phyloP scores from a whole-genome alignment of 441 rosid genomes.

The Erodium trifolium region DNA sequence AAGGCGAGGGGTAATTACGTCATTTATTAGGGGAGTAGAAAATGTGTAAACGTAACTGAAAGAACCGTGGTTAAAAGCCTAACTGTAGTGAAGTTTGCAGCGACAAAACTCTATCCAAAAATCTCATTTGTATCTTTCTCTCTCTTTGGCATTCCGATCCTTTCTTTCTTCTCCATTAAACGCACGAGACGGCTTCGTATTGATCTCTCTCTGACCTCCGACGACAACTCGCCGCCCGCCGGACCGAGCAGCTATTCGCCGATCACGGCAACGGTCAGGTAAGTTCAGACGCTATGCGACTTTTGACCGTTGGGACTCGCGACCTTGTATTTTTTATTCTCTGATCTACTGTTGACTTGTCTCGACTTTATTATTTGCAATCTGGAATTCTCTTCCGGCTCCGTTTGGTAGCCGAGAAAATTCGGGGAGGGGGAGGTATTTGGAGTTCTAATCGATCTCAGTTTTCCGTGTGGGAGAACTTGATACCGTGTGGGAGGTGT shows the following conservation, averaged over 20 bases:
- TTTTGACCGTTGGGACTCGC: neutral
- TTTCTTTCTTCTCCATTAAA: neutral
- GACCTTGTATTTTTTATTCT: neutral
- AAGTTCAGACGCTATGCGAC: neutral
- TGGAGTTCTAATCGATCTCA: neutral
- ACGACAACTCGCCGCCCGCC: neutral
- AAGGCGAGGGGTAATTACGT: neutral
- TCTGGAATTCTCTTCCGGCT: neutral
- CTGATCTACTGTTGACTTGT: too few relatives aligned
- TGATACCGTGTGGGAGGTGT: neutral
- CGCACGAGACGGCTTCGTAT: neutral
- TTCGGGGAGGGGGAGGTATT: neutral
- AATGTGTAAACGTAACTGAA: conserved; percentile 1
- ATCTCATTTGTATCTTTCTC: neutral
- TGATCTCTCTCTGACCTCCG: neutral
- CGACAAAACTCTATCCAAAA: neutral
- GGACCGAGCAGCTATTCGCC: neutral
- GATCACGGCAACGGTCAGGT: neutral
- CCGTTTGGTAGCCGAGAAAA: neutral
- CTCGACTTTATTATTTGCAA: neutral
- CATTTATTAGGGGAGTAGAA: neutral
- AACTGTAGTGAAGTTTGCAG: neutral
- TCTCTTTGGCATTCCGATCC: neutral
- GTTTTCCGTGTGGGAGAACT: neutral
- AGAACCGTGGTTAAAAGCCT: conserved; percentile 1